A percentile compares a stretch with the other conserved stretches of the same genome.
Evolutionary conservation across 1,139 yeast species (phyloP).

Genomic region (Pneumocystis wakefieldiae): DNA sequence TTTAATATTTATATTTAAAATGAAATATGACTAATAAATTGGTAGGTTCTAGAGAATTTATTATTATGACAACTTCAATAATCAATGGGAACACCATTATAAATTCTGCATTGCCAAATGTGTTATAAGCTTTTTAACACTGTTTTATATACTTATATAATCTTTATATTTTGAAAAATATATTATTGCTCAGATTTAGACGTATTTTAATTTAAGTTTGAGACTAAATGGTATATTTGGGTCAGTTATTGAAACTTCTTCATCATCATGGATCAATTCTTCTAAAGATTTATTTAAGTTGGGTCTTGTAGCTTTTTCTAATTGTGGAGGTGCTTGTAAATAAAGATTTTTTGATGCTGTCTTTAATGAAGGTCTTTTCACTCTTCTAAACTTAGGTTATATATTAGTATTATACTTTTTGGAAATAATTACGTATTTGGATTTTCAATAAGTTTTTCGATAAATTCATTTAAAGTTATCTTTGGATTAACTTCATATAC

Average conservation of each 20-base stretch:
- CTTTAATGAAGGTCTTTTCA: slow-evolving; percentile 39
- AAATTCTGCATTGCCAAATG: background rate
- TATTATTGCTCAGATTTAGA: background rate
- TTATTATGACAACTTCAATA: background rate
- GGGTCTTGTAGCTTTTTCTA: slow-evolving; percentile 36
- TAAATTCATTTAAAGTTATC: slow-evolving; percentile 37
- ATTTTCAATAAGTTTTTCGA: slow-evolving; percentile 26
- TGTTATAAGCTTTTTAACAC: background rate
- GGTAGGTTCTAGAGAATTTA: background rate
- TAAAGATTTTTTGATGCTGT: slow-evolving; percentile 33
- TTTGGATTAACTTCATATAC: slow-evolving; percentile 20
- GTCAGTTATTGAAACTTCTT: slow-evolving; percentile 46
- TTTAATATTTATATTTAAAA: background rate
- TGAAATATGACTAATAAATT: background rate
- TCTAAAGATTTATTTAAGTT: slow-evolving; percentile 31
- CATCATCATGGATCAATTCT: slow-evolving; percentile 30
- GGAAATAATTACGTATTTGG: slow-evolving; percentile 19
- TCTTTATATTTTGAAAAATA: background rate
- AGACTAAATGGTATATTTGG: slow-evolving; percentile 37
- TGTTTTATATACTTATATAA: background rate
- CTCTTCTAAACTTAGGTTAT: slow-evolving; percentile 28
- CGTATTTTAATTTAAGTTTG: slow-evolving; percentile 16
- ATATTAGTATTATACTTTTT: slow-evolving; percentile 8
- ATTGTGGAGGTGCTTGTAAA: slow-evolving; percentile 36
- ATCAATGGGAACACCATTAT: background rate